Evolutionary conservation across 805 yeast species (phyloP).

Genomic region (Metschnikowia shivogae): DNA sequence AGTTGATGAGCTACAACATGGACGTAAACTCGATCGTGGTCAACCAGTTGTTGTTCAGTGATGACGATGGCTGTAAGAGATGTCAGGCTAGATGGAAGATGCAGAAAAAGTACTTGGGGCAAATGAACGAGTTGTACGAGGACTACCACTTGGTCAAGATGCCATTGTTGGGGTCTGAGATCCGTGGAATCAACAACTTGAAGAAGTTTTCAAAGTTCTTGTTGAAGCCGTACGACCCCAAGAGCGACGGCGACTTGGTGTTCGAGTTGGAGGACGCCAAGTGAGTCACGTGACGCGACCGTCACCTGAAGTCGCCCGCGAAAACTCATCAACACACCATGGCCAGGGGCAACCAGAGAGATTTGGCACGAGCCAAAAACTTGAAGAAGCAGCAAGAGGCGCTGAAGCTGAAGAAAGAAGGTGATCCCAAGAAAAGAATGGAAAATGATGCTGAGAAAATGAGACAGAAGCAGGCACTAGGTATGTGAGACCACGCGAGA

Average conservation of each 20-base stretch:
- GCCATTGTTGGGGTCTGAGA: conserved; percentile 93
- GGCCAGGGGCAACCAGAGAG: conserved; percentile 98
- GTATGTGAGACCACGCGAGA: conserved; percentile 39
- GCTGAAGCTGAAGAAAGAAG: conserved; percentile 62
- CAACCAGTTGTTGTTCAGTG: conserved; percentile 89
- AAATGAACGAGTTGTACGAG: conserved; percentile 93
- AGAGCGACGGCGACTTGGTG: conserved; percentile 48
- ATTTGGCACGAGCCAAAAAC: conserved; percentile 85
- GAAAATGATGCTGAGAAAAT: conserved; percentile 87
- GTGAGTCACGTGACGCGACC: conserved; percentile 14
- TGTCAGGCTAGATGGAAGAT: conserved; percentile 91
- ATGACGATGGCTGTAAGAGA: conserved; percentile 77
- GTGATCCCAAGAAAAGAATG: conserved; percentile 82
- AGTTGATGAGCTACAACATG: conserved; percentile 88
- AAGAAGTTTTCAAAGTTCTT: conserved; percentile 79
- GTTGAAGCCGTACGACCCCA: conserved; percentile 71
- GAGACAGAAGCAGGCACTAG: conserved; percentile 83
- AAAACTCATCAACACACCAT: conserved; percentile 30
- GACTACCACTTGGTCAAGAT: conserved; percentile 94
- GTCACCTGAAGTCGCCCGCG: not conserved
- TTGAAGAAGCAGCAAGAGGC: conserved; percentile 70
- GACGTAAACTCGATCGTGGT: conserved; percentile 96
- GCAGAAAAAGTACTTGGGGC: conserved; percentile 93
- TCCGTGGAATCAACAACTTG: conserved; percentile 86
- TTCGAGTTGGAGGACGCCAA: conserved; percentile 50